Evolutionary conservation across 345 rosid species (phyloP).

Genomic region (Gynandropsis gynandra): DNA sequence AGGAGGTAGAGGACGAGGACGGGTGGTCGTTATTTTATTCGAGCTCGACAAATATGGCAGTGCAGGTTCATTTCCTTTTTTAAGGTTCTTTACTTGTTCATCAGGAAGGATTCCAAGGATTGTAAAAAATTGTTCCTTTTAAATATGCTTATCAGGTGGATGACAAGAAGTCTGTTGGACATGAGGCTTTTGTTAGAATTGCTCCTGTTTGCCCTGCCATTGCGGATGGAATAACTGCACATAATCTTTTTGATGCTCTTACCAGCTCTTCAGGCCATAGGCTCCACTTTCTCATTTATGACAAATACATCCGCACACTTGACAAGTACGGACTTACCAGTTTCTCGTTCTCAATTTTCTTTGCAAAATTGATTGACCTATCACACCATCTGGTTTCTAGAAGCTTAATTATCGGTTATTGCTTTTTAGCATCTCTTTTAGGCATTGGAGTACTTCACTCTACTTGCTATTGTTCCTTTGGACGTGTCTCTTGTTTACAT

Average conservation of each 20-base stretch:
- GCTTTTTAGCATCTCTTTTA: not conserved
- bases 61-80: conserved; percentile 49
- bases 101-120: not conserved
- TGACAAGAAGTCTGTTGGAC: conserved; percentile 69
- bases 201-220: conserved; percentile 79
- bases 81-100: conserved; percentile 1
- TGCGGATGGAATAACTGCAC: conserved; percentile 78
- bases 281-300: conserved; percentile 85
- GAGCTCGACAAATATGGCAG: conserved; percentile 70
- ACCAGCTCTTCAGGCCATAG: conserved; percentile 55
- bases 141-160: conserved; percentile 48
- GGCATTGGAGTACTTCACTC: conserved; percentile 7
- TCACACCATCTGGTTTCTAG: conserved; percentile 6
- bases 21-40: conserved; percentile 73
- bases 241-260: conserved; percentile 84
- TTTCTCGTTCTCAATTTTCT: conserved; percentile 11
- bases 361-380: conserved; percentile 16
- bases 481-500: no score
- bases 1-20: conserved; percentile 62
- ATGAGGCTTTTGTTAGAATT: conserved; percentile 80
- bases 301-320: conserved; percentile 79
- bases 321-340: conserved; percentile 62
- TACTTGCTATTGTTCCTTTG: not conserved
- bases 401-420: not conserved
- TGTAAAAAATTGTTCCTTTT: not conserved